These are phyloP conservation scores for Phytophthora sp. DNA, from an alignment of 352 stramenopile genomes.

Conservation along the genomic window DNA sequence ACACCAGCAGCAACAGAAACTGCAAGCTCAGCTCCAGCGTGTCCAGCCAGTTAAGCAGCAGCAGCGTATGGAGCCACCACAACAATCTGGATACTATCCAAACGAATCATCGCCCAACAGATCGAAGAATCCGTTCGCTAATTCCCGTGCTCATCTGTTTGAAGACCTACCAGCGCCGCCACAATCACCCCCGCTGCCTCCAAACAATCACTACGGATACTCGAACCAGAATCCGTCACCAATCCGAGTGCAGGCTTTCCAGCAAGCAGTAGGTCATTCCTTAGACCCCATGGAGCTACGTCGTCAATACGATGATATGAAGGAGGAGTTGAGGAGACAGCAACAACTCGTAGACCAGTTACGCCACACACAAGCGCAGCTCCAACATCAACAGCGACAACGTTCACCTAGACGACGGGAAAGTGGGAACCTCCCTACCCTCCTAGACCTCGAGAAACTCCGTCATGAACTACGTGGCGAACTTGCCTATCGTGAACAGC, in stretches of 20 bases:
- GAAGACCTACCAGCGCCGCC: constrained; percentile 45
- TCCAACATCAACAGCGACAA: constrained; percentile 53
- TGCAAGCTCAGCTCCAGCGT: constrained; percentile 16
- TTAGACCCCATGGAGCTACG: constrained; percentile 33
- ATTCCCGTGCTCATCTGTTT: constrained; percentile 61
- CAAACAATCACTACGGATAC: constrained; percentile 7
- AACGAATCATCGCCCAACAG: constrained; percentile 5
- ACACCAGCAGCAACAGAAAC: constrained; percentile 43
- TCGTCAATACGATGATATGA: constrained; percentile 64
- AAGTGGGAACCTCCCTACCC: constrained; percentile 31
- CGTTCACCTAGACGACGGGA: constrained; percentile 11
- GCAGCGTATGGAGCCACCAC: neutral
- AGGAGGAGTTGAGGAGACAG: constrained; percentile 51
- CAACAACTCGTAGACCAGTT: constrained; percentile 66
- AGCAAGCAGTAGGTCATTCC: neutral
- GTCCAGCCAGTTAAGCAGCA: constrained; percentile 19
- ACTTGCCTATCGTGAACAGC: constrained; percentile 51
- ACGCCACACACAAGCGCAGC: constrained; percentile 43
- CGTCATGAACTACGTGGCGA: constrained; percentile 59
- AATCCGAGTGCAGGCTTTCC: constrained; percentile 8
- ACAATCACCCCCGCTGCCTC: constrained; percentile 4
- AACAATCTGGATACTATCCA: constrained; percentile 10
- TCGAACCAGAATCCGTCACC: constrained; percentile 29
- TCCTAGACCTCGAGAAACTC: constrained; percentile 65
- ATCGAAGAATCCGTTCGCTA: constrained; percentile 54